Percentiles rank a stretch among this genome's conserved stretches.
phyloP scores from a whole-genome alignment of 495 filamentous ascomycete species.

The Hypomontagnella submonticulosa region DNA sequence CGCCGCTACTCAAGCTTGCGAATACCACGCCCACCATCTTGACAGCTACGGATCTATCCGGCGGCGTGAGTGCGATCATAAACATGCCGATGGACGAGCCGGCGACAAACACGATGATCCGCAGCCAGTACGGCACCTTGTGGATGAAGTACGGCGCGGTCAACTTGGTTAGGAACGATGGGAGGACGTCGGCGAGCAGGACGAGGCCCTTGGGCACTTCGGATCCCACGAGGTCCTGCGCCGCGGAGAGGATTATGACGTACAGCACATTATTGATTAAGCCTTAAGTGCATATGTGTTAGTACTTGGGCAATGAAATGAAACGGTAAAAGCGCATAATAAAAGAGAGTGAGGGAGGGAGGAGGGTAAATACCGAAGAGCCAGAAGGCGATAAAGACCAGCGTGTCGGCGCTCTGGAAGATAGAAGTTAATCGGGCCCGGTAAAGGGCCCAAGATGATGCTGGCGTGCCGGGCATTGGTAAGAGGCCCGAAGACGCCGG shows the following conservation, averaged over 20 bases:
- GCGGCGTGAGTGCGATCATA: slow-evolving; percentile 80
- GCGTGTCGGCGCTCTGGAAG: slow-evolving; percentile 74
- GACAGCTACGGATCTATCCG: slow-evolving; percentile 68
- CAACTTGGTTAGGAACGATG: slow-evolving; percentile 88
- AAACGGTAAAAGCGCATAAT: background rate
- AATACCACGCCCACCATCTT: slow-evolving; percentile 88
- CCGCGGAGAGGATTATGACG: slow-evolving; percentile 95
- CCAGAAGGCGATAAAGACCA: slow-evolving; percentile 88
- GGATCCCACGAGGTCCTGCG: slow-evolving; percentile 91
- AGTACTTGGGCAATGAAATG: slow-evolving; percentile 4
- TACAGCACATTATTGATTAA: slow-evolving; percentile 98
- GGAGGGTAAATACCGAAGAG: slow-evolving; percentile 79
- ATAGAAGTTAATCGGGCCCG: slow-evolving; percentile 69
- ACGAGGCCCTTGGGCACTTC: slow-evolving; percentile 87
- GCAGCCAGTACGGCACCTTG: slow-evolving; percentile 77
- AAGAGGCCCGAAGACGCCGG: slow-evolving; percentile 63
- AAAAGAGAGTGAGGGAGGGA: no score
- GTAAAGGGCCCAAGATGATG: slow-evolving; percentile 78
- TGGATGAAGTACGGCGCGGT: slow-evolving; percentile 94
- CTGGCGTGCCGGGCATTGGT: slow-evolving; percentile 78
- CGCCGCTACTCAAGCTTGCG: slow-evolving; percentile 83
- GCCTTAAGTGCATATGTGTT: slow-evolving; percentile 62
- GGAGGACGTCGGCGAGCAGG: slow-evolving; percentile 90
- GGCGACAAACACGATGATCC: slow-evolving; percentile 76
- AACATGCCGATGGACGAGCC: slow-evolving; percentile 87